These are phyloP conservation scores for Apostasia shenzhenica DNA, from an alignment of 106 monocot species.

Conservation along the genomic window DNA sequence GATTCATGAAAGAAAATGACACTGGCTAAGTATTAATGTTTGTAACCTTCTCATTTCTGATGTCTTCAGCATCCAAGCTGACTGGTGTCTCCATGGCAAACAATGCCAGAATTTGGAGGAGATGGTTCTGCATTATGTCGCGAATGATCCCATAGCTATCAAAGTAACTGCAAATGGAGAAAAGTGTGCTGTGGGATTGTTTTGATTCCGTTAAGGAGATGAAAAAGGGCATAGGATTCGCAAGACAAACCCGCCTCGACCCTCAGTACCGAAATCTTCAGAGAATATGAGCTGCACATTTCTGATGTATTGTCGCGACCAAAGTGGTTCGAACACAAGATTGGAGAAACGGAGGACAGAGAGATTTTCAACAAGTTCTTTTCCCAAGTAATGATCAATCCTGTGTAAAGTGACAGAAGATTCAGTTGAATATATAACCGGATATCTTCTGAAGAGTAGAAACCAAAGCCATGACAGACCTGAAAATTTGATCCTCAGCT, in stretches of 20 bases:
- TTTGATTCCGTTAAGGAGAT: neutral
- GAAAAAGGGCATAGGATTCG: neutral
- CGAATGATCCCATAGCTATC: slow-evolving; percentile 84
- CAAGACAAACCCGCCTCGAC: slow-evolving; percentile 72
- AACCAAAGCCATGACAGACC: slow-evolving; percentile 24
- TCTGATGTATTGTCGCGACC: slow-evolving; percentile 78
- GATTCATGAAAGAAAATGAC: neutral
- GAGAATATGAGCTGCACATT: slow-evolving; percentile 86
- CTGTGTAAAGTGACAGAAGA: slow-evolving; percentile 20
- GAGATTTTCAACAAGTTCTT: slow-evolving; percentile 87
- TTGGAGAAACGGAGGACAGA: slow-evolving; percentile 92
- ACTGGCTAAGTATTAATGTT: neutral
- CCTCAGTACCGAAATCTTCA: slow-evolving; percentile 90
- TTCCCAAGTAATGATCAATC: slow-evolving; percentile 91
- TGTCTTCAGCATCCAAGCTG: slow-evolving; percentile 79
- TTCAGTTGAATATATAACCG: neutral
- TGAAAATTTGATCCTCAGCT: slow-evolving; percentile 78
- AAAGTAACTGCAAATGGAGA: slow-evolving; percentile 54
- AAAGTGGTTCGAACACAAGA: slow-evolving; percentile 77
- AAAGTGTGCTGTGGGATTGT: neutral
- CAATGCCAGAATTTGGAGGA: slow-evolving; percentile 71
- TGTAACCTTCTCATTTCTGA: slow-evolving; percentile 78
- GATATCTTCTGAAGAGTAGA: neutral
- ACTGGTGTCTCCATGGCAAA: slow-evolving; percentile 93
- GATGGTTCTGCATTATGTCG: slow-evolving; percentile 94